Conservation (phyloP, 75 land plant species). For the Pinus albicaulis region DNA sequence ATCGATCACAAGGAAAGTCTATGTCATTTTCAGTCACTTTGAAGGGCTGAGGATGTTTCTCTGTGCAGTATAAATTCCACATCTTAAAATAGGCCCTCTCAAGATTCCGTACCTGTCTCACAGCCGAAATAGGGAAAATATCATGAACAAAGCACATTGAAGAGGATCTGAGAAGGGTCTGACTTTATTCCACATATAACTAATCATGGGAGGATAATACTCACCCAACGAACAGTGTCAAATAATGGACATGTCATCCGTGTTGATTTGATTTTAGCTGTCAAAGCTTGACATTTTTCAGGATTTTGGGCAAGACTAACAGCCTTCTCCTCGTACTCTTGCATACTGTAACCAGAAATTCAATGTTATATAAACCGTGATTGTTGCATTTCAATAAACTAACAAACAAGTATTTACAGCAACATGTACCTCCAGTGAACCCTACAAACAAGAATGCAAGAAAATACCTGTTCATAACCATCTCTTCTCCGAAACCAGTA, state of each 20-base stretch:
- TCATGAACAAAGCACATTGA: neutral
- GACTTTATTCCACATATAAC: neutral
- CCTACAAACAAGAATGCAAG: neutral
- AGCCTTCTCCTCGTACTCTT: constrained; percentile 55
- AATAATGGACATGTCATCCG: constrained; percentile 47
- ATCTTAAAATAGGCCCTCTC: constrained; percentile 57
- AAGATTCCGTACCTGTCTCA: constrained; percentile 37
- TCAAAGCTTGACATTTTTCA: constrained; percentile 18
- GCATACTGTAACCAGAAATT: constrained; percentile 29
- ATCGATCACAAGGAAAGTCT: constrained; percentile 30
- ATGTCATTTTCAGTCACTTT: constrained; percentile 41
- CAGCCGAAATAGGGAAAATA: neutral
- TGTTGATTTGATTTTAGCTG: constrained; percentile 28
- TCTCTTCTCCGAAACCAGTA: constrained; percentile 55
- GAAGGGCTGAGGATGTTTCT: constrained; percentile 43
- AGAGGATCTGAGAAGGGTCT: neutral
- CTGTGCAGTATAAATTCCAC: constrained; percentile 54
- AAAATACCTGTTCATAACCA: constrained; percentile 48
- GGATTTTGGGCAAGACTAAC: constrained; percentile 45
- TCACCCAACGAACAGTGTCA: constrained; percentile 56
- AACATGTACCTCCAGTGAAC: neutral
- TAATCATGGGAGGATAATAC: too few species aligned
- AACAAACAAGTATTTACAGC: neutral
- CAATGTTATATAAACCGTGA: neutral
- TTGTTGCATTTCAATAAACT: neutral